A percentile compares a stretch with the other conserved stretches of the same genome.
Evolutionary conservation across 1,284 basidiomycete genomes (phyloP).

Genomic region (Chalciporus sp.): DNA sequence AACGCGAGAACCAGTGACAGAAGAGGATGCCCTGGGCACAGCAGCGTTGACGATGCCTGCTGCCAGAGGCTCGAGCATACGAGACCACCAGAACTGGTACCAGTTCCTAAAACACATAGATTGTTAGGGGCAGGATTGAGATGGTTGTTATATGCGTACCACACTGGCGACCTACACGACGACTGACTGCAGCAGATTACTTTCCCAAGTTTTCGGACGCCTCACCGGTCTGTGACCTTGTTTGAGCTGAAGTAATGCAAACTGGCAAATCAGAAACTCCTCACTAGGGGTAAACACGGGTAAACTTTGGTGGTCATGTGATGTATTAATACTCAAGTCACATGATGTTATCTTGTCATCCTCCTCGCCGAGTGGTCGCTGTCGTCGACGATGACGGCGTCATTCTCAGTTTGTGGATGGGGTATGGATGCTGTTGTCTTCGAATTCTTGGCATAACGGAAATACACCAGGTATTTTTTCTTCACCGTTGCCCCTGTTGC

Average conservation of each 20-base stretch:
- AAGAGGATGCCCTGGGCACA: constrained; percentile 18
- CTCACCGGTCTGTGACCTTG: no score
- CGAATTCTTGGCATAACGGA: neutral
- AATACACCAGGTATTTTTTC: neutral
- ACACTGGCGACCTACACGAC: constrained; percentile 17
- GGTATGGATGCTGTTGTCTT: neutral
- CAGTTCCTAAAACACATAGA: neutral
- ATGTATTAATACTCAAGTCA: neutral
- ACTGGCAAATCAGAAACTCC: neutral
- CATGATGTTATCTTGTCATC: neutral
- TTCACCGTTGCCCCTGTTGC: neutral
- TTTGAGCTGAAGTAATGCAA: neutral
- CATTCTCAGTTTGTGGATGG: neutral
- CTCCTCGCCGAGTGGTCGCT: no score
- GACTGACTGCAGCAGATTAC: constrained; percentile 1
- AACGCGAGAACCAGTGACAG: constrained; percentile 14
- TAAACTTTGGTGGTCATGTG: neutral
- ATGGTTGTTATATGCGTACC: neutral
- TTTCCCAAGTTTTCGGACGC: no score
- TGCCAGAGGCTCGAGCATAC: constrained; percentile 35
- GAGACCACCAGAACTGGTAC: neutral
- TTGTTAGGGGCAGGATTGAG: neutral
- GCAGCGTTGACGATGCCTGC: constrained; percentile 22
- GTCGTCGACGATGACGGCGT: neutral
- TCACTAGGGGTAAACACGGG: neutral